Evolutionary conservation across 306 rosid species (phyloP).

Genomic region (Begonia masoniana): DNA sequence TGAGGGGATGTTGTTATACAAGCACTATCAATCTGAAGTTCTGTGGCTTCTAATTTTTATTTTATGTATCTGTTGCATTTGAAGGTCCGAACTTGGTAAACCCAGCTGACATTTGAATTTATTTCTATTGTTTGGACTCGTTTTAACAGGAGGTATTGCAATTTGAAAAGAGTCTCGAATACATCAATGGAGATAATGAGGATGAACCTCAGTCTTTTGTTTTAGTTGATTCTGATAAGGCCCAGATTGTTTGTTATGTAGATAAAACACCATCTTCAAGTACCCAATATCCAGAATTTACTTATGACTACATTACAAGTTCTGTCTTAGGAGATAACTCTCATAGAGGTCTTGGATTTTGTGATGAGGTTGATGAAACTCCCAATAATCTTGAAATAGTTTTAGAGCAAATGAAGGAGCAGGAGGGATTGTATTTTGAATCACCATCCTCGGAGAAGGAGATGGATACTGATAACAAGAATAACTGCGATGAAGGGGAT

Average conservation of each 20-base stretch:
- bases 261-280: conserved; percentile 44
- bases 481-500: conserved; percentile 22
- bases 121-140: conserved; percentile 1
- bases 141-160: conserved; percentile 34
- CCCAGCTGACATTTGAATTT: background rate
- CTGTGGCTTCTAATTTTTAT: background rate
- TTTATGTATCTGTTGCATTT: conserved; percentile 2
- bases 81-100: background rate
- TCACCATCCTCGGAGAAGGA: conserved; percentile 37
- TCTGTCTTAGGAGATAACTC: conserved; percentile 72
- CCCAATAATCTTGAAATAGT: conserved; percentile 30
- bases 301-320: conserved; percentile 45
- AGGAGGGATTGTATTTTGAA: conserved; percentile 26
- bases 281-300: conserved; percentile 24
- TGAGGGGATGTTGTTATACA: too few relatives aligned
- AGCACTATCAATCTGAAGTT: too few relatives aligned
- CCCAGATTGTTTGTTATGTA: conserved; percentile 28
- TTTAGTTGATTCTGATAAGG: conserved; percentile 31
- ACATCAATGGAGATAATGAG: conserved; percentile 16
- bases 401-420: conserved; percentile 25
- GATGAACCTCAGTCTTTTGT: conserved; percentile 31
- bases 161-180: conserved; percentile 9
- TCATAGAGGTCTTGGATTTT: conserved; percentile 72
- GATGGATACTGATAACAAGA: conserved; percentile 23
- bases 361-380: conserved; percentile 38